Evolutionary conservation across 768 basidiomycete species (phyloP), one percentile per base, ranked within the genome.

Genomic region (Leccinum broughii): DNA sequence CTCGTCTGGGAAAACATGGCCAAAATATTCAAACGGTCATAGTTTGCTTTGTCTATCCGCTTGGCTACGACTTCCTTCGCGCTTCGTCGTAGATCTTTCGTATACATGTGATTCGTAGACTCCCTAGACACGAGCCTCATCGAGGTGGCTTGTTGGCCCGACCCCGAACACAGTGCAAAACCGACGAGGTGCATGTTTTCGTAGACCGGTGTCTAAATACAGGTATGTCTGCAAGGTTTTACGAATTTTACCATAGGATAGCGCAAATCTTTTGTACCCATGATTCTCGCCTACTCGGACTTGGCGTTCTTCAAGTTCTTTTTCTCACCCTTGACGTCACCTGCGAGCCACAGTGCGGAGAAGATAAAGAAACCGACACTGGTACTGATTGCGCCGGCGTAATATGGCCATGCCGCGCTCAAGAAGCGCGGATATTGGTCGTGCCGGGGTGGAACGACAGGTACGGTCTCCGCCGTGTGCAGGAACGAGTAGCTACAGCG

Each of bases 351-450:
- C 22, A 96, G 70, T 0, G 86, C 84, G 11, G 88, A 87, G 76
- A 99, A 99, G 17, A 95, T 63, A 67, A 96, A 77, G 76, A 97
- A 97, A 0, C 85, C 93, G 2, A 86, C 73, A 65, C 89, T 90
- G 0, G 93, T 95, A 77, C 92, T 93, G 69, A 95, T 85, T 7
- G 95, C 93, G 37, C 95, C 92, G 0, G 81, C 80, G 65, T 99
- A 99, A 72, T 96, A 99, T 0, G 97, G 96, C 91, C 90, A 94
- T 7, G 97, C 97, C 3, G 94, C 94, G 51, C 86, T 88, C 67
- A 99, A 82, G 85, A 97, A 99, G 28, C 97, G 87, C 4, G 94
- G 93, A 73, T 98, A 97, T 51, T 89, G 90, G 75, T 99, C 94
- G 76, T 98, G 97, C 51, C 92, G 81, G 24, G 93, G 92, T 1